Conservation (phyloP, 495 filamentous ascomycete genomes). For the Pyrenula massariospora region DNA sequence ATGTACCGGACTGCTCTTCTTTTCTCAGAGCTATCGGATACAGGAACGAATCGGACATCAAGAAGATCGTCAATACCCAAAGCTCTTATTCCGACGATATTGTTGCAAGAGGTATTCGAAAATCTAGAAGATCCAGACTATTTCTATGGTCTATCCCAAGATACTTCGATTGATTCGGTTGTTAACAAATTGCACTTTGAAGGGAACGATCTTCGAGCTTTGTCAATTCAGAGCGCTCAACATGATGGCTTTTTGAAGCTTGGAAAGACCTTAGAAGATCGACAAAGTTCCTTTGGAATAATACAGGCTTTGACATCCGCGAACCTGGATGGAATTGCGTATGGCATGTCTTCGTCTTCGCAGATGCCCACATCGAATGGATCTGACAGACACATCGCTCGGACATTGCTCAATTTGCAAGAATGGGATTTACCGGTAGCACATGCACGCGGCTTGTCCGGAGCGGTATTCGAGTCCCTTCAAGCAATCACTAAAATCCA, state of each 20-base stretch:
- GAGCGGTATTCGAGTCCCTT: slow-evolving; percentile 66
- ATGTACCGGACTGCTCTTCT: slow-evolving; percentile 80
- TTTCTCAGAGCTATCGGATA: slow-evolving; percentile 62
- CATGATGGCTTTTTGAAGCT: slow-evolving; percentile 70
- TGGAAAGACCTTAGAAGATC: slow-evolving; percentile 20
- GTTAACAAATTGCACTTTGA: slow-evolving; percentile 85
- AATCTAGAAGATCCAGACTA: slow-evolving; percentile 91
- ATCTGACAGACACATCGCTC: not conserved
- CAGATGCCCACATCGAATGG: not conserved
- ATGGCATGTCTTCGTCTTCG: slow-evolving; percentile 23
- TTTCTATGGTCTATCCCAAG: slow-evolving; percentile 86
- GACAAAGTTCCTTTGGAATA: slow-evolving; percentile 28
- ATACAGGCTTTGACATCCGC: slow-evolving; percentile 32
- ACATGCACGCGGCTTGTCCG: slow-evolving; percentile 42
- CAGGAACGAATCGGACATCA: slow-evolving; percentile 40
- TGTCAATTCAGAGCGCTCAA: slow-evolving; percentile 84
- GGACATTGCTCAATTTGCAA: slow-evolving; percentile 51
- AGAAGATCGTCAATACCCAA: slow-evolving; percentile 55
- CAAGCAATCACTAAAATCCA: slow-evolving; percentile 62
- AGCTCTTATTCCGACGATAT: slow-evolving; percentile 46
- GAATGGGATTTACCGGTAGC: slow-evolving; percentile 87
- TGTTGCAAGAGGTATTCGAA: slow-evolving; percentile 71
- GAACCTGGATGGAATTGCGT: slow-evolving; percentile 35
- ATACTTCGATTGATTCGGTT: slow-evolving; percentile 60
- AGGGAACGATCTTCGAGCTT: slow-evolving; percentile 71